Base-by-base conservation (phyloP, 2,329 filamentous ascomycete genomes). In the Hypoxylon rubiginosum region DNA sequence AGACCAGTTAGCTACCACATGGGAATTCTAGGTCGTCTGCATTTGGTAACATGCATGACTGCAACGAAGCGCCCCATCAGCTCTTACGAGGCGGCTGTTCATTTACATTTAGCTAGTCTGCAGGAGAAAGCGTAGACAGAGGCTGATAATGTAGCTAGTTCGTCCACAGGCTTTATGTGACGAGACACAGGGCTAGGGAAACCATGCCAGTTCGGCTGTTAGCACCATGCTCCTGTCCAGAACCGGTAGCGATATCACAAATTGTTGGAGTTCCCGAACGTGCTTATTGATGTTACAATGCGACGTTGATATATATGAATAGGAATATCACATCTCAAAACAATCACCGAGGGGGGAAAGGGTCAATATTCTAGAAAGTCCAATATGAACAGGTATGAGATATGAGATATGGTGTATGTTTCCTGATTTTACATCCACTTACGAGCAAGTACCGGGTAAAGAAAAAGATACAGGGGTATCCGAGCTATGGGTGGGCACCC, bases 291-390 rank as follows among this genome's bases (percentile, higher is more conserved):
- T 55, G 54, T 60, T 50, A 21, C 53, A 57, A 67, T 70, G 56
- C 62, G 52, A 70, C 65, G 58, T 65, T 70, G 56, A 64, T 66
- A 65, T 68, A 65, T 68, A 30, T 59, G 21, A 24, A 24, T 2
- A 24, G 21, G 67, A 65, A 61, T 57, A 70, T 70, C 67, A 70
- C 57, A 68, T 64, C 64, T 70, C 49, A 64, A 65, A 68, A 59
- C 58, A 65, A 70, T 63, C 58, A 68, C 62, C 67, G 64, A 65
- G 62, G 34, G 56, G 53, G 34, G 56, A 50, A 58, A 46, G 64
- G 53, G 34, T 62, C 62, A 45, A 65, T 63, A 64, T 62, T 62
- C 58, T 55, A 36, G 46, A 57, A 67, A 10, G 17, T 34, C 50
- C 50, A 68, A 65, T 62, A 63, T 66, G 58, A 62, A 67, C 24